Conservation (phyloP, 2,329 filamentous ascomycete genomes). For the Paraphaeosphaeria minitans region DNA sequence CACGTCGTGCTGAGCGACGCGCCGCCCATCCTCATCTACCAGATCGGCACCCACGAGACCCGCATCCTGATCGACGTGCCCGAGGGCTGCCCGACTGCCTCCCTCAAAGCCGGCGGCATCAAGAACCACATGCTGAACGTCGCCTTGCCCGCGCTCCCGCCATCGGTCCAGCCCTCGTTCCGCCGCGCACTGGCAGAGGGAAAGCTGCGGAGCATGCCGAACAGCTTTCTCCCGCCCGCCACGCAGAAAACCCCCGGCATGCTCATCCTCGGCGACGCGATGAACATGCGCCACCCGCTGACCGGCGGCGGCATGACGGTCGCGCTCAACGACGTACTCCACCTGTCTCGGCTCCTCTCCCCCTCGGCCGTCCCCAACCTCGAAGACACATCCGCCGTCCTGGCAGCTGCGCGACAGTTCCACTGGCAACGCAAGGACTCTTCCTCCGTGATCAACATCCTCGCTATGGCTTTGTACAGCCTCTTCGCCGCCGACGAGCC, state of each 20-base stretch:
- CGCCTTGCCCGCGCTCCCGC: constrained; percentile 78
- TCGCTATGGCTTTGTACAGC: constrained; percentile 91
- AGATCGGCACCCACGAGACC: constrained; percentile 95
- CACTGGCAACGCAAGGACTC: constrained; percentile 86
- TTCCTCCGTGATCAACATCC: constrained; percentile 91
- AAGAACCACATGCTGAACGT: constrained; percentile 80
- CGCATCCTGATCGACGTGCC: constrained; percentile 89
- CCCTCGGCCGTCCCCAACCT: constrained; percentile 72
- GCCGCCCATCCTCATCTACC: constrained; percentile 86
- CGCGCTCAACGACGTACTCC: constrained; percentile 86
- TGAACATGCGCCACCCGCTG: constrained; percentile 99
- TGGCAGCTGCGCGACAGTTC: constrained; percentile 72
- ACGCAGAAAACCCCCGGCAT: constrained; percentile 74
- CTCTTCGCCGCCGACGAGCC: constrained; percentile 80
- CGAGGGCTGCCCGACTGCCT: constrained; percentile 73
- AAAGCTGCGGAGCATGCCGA: constrained; percentile 89
- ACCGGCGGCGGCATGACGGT: constrained; percentile 99
- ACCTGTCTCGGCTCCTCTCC: constrained; percentile 75
- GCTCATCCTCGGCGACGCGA: constrained; percentile 86
- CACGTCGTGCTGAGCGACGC: constrained; percentile 84
- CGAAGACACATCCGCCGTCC: constrained; percentile 68
- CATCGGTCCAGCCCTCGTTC: constrained; percentile 73
- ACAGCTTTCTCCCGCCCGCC: constrained; percentile 85
- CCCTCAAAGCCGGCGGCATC: constrained; percentile 76
- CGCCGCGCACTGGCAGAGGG: constrained; percentile 75